Percentiles rank a stretch among this genome's conserved stretches.
phyloP scores from a whole-genome alignment of 257 asterid species.

The Plectranthus barbatus region DNA sequence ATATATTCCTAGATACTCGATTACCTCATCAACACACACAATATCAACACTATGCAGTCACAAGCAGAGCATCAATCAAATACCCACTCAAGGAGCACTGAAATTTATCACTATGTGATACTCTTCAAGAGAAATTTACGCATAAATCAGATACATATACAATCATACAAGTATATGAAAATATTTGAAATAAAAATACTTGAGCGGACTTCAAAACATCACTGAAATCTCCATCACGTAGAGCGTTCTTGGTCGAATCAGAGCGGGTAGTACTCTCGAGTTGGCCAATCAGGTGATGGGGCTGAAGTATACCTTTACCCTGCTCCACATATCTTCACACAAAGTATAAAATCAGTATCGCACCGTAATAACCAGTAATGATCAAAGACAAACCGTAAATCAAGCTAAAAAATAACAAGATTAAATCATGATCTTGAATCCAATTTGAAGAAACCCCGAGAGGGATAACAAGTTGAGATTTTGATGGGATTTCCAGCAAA shows the following conservation, averaged over 20 bases:
- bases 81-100: background rate
- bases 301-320: constrained; percentile 92
- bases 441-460: background rate
- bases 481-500: too few species aligned
- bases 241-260: constrained; percentile 35
- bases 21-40: background rate
- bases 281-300: constrained; percentile 82
- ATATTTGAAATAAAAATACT: constrained; percentile 22
- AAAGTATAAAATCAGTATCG: background rate
- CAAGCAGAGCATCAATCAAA: background rate
- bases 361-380: background rate
- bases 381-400: background rate
- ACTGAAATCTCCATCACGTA: constrained; percentile 69
- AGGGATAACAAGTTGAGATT: too few species aligned
- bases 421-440: background rate
- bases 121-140: background rate
- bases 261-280: constrained; percentile 50
- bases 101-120: too few species aligned
- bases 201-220: constrained; percentile 77
- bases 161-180: background rate
- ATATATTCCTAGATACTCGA: too few species aligned
- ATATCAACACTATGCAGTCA: background rate
- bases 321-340: constrained; percentile 73
- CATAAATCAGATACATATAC: background rate
- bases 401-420: background rate